Evolutionary conservation across 139 green algal genomes (phyloP), one percentile per base, ranked within the genome.

Genomic region (Chlorella sp.): DNA sequence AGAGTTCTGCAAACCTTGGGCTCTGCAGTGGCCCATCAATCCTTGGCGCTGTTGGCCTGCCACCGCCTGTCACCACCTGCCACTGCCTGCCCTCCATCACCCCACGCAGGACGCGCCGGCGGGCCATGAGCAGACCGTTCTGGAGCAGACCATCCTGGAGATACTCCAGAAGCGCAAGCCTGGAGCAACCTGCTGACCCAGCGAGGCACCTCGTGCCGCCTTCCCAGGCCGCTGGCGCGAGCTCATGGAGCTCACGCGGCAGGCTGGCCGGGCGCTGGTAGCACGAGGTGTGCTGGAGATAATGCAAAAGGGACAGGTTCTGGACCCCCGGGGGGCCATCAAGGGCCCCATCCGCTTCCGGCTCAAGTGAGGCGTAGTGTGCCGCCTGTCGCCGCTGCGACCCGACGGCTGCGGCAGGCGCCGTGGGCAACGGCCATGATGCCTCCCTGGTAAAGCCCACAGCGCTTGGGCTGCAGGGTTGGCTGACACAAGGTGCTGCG

Each of bases 261-360:
- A 62, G 17, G 88, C 64, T 26, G 90, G 87, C 4, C 30, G 70
- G 14, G 11, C 8, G 34, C 73, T 92, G n/a, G 89, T 73, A 38
- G 56, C 46, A 9, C 22, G 48, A 8, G 78, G 83, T 1, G 19
- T 69, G 28, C 62, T 93, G 32, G 64, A 92, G 22, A 88, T 92
- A 62, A 85, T 80, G 2, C 90, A 93, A 64, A 92, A 90, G 40
- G 88, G 90, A 26, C 38, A 54, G 20, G 79, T 84, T 20, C 76
- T 93, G 44, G 85, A 89, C 26, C 64, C 73, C 3, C 11, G 51
- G 51, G 8, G 43, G 19, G 26, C 8, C 51, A 82, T 76, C 58
- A 89, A 88, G 48, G 90, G 90, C 11, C 88, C 86, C 24, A 90
- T 93, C 32, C 62, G 90, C 24, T 81, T 93, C 13, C 64, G 87